Base-by-base conservation (phyloP, 495 filamentous ascomycete genomes). In the Barbatosphaeria neglecta region DNA sequence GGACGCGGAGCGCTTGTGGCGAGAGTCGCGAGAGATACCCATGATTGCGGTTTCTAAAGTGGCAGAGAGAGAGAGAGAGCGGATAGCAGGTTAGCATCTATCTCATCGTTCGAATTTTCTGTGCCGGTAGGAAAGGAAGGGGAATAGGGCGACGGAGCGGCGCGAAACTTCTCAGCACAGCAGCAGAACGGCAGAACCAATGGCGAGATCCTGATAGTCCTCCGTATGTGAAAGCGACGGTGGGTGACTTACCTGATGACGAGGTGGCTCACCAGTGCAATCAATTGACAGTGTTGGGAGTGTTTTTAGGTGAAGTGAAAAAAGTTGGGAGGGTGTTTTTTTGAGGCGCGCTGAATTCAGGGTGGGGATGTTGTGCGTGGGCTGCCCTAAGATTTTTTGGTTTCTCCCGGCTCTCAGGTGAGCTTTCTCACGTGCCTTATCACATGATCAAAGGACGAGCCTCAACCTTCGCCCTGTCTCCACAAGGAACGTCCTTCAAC, bases 11-110 rank as follows among this genome's bases (percentile, higher is more conserved):
- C 90, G 89, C 84, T 97, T 97, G 81, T 97, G 90, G 76, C 90
- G 87, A 62, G 87, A 94, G 74, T 96, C 90, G 71, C 90, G 86
- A 74, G 90, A 95, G 74, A 97, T 96, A 97, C 90, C 90, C 90
- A 97, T 97, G 57, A 69, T 70, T 70, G 59, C 70, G 60, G 58
- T 59, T 49, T 65, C 65, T 72, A n/a, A n/a, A n/a, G 52, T 19
- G 22, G 7, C 24, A 43, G 47, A 8, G 37, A 19, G 37, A 37
- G 22, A 37, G 18, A 37, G n/a, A n/a, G n/a, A n/a, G n/a, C n/a
- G n/a, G n/a, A n/a, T n/a, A n/a, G n/a, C n/a, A n/a, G n/a, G n/a
- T n/a, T n/a, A n/a, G n/a, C n/a, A n/a, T n/a, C n/a, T n/a, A n/a
- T n/a, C n/a, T n/a, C n/a, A n/a, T n/a, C n/a, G n/a, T n/a, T n/a